Evolutionary conservation across 805 yeast species (phyloP).

Genomic region (Schwanniomyces sp.): DNA sequence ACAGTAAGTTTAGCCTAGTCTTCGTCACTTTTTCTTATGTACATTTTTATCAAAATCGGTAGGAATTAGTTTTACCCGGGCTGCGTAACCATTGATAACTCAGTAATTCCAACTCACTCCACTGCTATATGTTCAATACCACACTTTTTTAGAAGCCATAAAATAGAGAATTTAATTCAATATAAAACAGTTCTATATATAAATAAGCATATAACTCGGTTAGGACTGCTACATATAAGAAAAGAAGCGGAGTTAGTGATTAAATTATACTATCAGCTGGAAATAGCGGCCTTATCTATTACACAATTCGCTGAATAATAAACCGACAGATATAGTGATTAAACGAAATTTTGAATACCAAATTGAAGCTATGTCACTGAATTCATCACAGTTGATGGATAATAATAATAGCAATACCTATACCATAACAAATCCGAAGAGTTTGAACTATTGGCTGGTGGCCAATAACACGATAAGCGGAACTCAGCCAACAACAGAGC

Average conservation of each 20-base stretch:
- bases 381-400: neutral
- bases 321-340: neutral
- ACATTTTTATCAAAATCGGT: neutral
- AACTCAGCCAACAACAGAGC: neutral
- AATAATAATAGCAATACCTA: slow-evolving; percentile 1
- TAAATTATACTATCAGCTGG: neutral
- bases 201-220: neutral
- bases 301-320: neutral
- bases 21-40: neutral
- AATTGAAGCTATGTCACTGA: neutral
- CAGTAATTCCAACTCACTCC: slow-evolving; percentile 2
- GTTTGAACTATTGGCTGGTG: neutral
- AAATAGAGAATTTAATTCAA: neutral
- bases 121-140: neutral
- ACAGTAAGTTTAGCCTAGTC: neutral
- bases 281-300: slow-evolving; percentile 1
- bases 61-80: neutral
- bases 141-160: neutral
- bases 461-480: neutral
- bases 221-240: neutral
- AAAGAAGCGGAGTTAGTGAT: neutral
- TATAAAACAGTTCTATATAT: neutral
- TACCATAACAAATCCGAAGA: neutral
- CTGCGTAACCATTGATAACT: slow-evolving; percentile 1
- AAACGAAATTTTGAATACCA: neutral